Base-by-base conservation (phyloP, 768 basidiomycete species). In the Leccinum incarnatum region DNA sequence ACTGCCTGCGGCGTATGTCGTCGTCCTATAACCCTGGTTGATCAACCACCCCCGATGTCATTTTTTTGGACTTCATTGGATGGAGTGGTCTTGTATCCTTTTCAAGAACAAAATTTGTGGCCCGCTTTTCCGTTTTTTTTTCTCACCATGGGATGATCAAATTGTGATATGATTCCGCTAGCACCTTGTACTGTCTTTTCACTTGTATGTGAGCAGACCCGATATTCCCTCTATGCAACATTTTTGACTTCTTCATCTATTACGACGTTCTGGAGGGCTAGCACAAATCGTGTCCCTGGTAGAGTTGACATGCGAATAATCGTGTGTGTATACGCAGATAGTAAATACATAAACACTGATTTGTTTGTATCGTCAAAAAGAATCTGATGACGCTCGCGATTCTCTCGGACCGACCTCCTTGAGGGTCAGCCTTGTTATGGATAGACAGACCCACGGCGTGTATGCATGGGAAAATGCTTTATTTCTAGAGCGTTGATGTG, bases 71-170 rank as follows among this genome's bases (percentile, higher is more conserved):
- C 50, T 51, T 56, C 42, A 32, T 51, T 51, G 46, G 53, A 59
- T 46, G 48, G 46, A 48, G 30, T 59, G 42, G 51, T 46, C 30
- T 57, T 62, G 56, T 71, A 61, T 9, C 37, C 53, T n/a, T 53
- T n/a, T 49, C 37, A 40, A 40, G 47, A 8, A 30, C 50, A 36
- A 55, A 29, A 30, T 42, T 37, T 63, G 55, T 69, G 56, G 46
- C 54, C 42, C 60, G 54, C 36, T 60, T 40, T 58, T 49, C 42
- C 21, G 34, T 23, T 19, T 10, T 40, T 9, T 37, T 36, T 37
- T 37, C 17, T 42, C 11, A 1, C n/a, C 17, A 42, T 21, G 46
- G 50, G 56, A 53, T 8, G 46, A 47, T 57, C 27, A 50, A 52
- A 54, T 55, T 62, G 54, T 65, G 52, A 25, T 51, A 17, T 45